Evolutionary conservation across 148 eudicot genomes (phyloP), one percentile per base, ranked within the genome.

Genomic region (Chenopodium berlandieri): DNA sequence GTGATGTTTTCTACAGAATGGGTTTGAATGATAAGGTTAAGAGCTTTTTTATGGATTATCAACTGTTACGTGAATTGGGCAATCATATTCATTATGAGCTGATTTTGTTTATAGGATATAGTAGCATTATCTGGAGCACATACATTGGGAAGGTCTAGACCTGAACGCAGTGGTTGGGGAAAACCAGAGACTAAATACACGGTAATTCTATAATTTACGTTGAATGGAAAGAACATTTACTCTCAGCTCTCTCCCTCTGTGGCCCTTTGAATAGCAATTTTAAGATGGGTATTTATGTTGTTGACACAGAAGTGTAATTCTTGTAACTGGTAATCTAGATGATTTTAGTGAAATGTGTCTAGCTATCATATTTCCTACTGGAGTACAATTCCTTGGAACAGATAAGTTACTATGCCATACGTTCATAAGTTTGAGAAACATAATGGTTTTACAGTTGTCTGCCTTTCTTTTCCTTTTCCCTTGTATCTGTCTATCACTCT

Each of bases 81-180:
- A 77, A 40, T 83, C 69, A 76, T 81, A 82, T 77, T 83, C 75
- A 76, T 30, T 32, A 46, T 23, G 37, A 79, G 66, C 54, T 87
- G 77, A 54, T 50, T 82, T 79, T 83, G 65, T 73, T 71, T 54
- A 78, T 88, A 96, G 99, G 99, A 96, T 79, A 94, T 96, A 78
- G 99, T 96, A 85, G 99, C 98, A 50, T 85, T 96, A 78, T 96
- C 99, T 77, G 99, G 99, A 84, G 99, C 97, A 17, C 99, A 96
- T 78, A 96, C 98, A 52, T 86, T 96, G 80, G 99, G 99, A 75
- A 92, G 99, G 88, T 92, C 99, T 30, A 90, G 97, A 86, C 99
- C 99, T 67, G 99, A 96, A 75, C 99, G 99, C 66, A 96, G 99
- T 87, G 99, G 99, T 78, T 96, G 99, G 99, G 99, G 99, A 82